phyloP scores from a whole-genome alignment of 371 early-diverging fungal genomes.

The Apophysomyces ossiformis region DNA sequence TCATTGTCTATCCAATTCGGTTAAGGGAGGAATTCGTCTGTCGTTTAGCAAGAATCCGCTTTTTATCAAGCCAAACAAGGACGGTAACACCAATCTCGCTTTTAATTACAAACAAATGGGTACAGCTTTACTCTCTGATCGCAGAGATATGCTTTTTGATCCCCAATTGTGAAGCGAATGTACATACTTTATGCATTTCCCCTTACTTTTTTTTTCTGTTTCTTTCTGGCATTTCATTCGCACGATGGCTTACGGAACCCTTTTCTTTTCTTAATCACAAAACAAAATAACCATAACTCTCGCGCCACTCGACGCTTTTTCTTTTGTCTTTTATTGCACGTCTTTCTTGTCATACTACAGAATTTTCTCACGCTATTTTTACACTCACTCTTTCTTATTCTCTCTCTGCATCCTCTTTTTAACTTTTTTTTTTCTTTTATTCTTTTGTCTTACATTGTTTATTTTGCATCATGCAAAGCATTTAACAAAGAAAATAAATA shows the following conservation, averaged over 20 bases:
- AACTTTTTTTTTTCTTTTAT: neutral
- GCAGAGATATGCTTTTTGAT: conserved; percentile 22
- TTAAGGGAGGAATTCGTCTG: conserved; percentile 92
- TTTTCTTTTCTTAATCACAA: neutral
- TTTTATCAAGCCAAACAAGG: conserved; percentile 54
- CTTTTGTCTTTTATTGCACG: conserved; percentile 5
- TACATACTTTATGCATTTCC: conserved; percentile 18
- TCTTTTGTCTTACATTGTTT: neutral
- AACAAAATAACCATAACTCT: neutral
- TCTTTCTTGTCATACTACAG: conserved; percentile 6
- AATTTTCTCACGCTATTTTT: conserved; percentile 5
- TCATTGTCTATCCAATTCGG: conserved; percentile 77
- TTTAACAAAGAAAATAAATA: neutral
- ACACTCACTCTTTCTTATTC: neutral
- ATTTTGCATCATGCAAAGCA: conserved; percentile 9
- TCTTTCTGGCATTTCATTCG: conserved; percentile 14
- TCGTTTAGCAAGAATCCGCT: conserved; percentile 96
- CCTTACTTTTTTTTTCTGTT: conserved; percentile 8
- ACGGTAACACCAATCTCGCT: conserved; percentile 13
- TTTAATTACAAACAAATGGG: conserved; percentile 33
- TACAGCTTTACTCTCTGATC: conserved; percentile 32
- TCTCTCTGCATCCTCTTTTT: neutral
- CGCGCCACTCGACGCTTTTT: conserved; percentile 5
- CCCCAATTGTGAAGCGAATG: conserved; percentile 22
- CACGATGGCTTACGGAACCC: neutral